phyloP scores from a whole-genome alignment of 106 monocot genomes.

The Dioscorea dumetorum region DNA sequence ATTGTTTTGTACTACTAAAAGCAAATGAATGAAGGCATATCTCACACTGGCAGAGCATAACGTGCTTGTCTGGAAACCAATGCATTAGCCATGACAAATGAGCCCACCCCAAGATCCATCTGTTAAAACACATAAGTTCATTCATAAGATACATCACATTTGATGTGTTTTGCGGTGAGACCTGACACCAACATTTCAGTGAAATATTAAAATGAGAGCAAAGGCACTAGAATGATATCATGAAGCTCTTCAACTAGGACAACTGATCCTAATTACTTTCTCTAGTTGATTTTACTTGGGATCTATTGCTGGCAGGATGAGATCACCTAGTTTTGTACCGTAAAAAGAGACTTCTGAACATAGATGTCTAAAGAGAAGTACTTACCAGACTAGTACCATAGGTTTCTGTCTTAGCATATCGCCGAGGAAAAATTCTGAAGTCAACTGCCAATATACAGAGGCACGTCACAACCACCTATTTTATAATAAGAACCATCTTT shows the following conservation, averaged over 20 bases:
- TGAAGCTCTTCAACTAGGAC: background rate
- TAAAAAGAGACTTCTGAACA: no score
- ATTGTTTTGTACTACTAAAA: no score
- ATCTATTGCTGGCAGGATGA: no score
- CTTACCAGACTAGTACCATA: conserved; percentile 89
- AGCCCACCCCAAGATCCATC: conserved; percentile 99
- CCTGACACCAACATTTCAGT: no score
- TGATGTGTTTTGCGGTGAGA: no score
- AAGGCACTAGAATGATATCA: background rate
- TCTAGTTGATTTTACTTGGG: no score
- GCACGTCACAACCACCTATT: conserved; percentile 80
- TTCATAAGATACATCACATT: background rate
- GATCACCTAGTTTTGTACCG: no score
- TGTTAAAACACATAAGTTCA: conserved; percentile 19
- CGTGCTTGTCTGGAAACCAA: conserved; percentile 89
- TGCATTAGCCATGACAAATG: conserved; percentile 91
- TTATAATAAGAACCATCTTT: background rate
- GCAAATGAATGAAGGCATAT: background rate
- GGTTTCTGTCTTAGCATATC: conserved; percentile 96
- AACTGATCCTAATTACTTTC: no score
- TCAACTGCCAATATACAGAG: conserved; percentile 94
- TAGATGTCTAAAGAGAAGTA: no score
- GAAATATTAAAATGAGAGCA: background rate
- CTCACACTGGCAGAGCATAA: conserved; percentile 48
- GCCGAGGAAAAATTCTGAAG: conserved; percentile 88